Percentiles rank a stretch among this genome's conserved stretches.
These are phyloP conservation scores for Mycena venus DNA, from an alignment of 768 basidiomycete species.

Conservation along the genomic window DNA sequence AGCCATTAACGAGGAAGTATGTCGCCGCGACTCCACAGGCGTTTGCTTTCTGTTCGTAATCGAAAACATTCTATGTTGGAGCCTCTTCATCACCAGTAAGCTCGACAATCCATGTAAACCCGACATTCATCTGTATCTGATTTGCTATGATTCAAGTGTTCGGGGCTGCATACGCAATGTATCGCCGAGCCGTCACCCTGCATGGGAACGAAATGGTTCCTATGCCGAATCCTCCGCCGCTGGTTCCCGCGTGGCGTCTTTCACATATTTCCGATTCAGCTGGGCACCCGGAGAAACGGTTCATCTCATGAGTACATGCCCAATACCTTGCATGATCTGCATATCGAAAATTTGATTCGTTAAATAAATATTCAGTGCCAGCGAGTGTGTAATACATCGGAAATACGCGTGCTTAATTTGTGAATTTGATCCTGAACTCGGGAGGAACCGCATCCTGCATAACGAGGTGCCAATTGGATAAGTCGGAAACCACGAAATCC, in stretches of 20 bases:
- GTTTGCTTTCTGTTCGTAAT: not conserved
- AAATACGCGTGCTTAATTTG: too few species aligned
- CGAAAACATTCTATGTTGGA: not conserved
- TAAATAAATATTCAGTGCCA: not conserved
- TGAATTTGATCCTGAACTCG: not conserved
- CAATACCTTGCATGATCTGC: too few species aligned
- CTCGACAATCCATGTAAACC: not conserved
- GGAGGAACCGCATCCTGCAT: not conserved
- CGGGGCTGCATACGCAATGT: conserved; percentile 2
- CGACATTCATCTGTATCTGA: not conserved
- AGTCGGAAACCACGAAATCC: not conserved
- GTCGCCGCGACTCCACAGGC: not conserved
- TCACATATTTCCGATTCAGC: not conserved
- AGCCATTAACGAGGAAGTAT: not conserved
- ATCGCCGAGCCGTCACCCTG: not conserved
- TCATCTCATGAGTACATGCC: not conserved
- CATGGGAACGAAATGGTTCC: not conserved
- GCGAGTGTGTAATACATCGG: too few species aligned
- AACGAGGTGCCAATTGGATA: too few species aligned
- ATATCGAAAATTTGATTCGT: too few species aligned
- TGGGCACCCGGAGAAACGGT: not conserved
- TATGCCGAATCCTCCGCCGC: not conserved
- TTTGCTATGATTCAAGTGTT: not conserved
- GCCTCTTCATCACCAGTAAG: not conserved
- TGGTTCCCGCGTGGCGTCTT: not conserved